Evolutionary conservation across 2,329 filamentous ascomycete genomes (phyloP).

Genomic region (Malbranchea cinnamomea): DNA sequence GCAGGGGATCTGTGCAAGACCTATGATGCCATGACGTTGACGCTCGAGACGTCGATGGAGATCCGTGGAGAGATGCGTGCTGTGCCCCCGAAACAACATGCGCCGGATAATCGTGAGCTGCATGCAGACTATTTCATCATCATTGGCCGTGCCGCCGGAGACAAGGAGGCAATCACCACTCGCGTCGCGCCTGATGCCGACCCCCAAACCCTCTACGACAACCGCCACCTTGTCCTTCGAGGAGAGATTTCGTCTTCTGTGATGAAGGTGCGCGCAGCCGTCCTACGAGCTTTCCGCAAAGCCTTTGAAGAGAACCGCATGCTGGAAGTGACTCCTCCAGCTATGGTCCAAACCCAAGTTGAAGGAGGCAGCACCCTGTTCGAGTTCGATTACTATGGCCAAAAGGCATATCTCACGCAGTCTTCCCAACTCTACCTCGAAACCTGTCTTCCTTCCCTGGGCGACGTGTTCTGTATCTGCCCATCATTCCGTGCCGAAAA

Average conservation of each 20-base stretch:
- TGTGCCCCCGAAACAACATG: conserved; percentile 62
- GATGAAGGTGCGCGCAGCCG: conserved; percentile 70
- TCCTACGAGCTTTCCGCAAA: conserved; percentile 66
- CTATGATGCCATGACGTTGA: conserved; percentile 78
- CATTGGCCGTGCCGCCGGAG: conserved; percentile 63
- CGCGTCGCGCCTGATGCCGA: conserved; percentile 54
- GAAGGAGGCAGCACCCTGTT: conserved; percentile 89
- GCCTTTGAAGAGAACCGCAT: conserved; percentile 63
- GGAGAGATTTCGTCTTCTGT: conserved; percentile 72
- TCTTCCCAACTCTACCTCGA: conserved; percentile 96
- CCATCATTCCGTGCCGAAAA: conserved; percentile 99
- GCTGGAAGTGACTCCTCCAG: conserved; percentile 74
- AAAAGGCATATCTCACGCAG: conserved; percentile 86
- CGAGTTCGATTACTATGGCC: conserved; percentile 75
- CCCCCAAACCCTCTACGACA: conserved; percentile 60
- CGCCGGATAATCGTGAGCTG: conserved; percentile 72
- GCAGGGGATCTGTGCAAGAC: conserved; percentile 71
- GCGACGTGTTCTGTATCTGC: conserved; percentile 94
- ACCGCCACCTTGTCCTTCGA: conserved; percentile 71
- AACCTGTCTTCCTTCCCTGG: conserved; percentile 77
- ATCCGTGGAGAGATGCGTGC: conserved; percentile 72
- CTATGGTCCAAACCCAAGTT: conserved; percentile 87
- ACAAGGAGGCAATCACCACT: conserved; percentile 86
- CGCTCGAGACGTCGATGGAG: conserved; percentile 73
- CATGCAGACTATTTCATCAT: conserved; percentile 82